Base-by-base conservation (phyloP, 805 yeast species). In the Starmerella roubikii region DNA sequence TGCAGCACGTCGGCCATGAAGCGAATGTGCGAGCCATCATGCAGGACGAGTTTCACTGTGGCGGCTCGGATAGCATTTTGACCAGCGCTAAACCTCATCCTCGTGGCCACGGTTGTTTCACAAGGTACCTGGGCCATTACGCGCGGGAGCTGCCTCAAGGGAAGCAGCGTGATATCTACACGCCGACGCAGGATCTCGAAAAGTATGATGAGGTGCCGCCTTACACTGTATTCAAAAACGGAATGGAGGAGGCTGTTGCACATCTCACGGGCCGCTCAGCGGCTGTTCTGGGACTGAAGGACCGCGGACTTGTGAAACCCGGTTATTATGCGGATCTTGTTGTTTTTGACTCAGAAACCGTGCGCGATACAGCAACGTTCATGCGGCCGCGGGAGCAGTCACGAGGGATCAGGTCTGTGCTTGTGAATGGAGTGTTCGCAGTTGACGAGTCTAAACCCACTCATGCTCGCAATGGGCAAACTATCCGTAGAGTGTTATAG, bases 1-100 rank as follows among this genome's bases (percentile, higher is more conserved):
- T 44, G n/a, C 47, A 44, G 30, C 47, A 44, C 21, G 45, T 44
- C 19, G 47, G 47, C 33, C 45, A 44, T 29, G 47, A 44, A 19
- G 36, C 32, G 17, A 44, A 44, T 25, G 47, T 44, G 18, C 31
- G 47, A 3, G 31, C 35, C 2, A 44, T 44, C n/a, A 44, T 44
- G 39, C 23, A 26, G 29, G 45, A 41, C 35, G 4, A 23, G 15
- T 36, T 34, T 29, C 47, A 44, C 24, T 37, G 40, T 17, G 47
- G 47, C 9, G 47, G 47, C 15, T 37, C 42, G 21, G 47, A 44
- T n/a, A 39, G 47, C 9, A 44, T 44, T 15, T 31, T 44, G n/a
- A 35, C 39, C 10, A 35, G 47, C 27, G 19, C 28, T 13, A 44
- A 44, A 17, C 45, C 45, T 5, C 47, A 44, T 24, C 47, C 47